Conservation (phyloP, 2,329 filamentous ascomycete species). For the Penicillium sp. region DNA sequence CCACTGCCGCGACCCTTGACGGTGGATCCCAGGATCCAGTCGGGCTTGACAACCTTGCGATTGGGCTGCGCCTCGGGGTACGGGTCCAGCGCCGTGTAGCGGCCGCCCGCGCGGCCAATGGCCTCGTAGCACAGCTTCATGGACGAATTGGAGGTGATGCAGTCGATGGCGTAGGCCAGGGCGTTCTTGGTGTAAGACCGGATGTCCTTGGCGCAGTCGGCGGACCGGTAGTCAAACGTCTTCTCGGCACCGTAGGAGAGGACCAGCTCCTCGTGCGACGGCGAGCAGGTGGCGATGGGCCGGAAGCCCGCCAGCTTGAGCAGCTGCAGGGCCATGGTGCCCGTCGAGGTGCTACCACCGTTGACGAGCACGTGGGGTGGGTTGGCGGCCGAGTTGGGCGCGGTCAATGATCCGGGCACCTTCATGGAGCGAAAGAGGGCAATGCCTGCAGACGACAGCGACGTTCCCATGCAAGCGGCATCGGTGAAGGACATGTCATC, state of each 20-base stretch:
- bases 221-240: slow-evolving; percentile 15
- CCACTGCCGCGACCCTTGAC: not conserved
- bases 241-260: slow-evolving; percentile 9
- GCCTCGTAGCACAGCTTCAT: slow-evolving; percentile 10
- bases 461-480: not conserved
- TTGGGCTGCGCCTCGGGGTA: slow-evolving; percentile 1
- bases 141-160: not conserved
- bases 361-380: not conserved
- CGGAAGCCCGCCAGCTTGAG: slow-evolving; percentile 9
- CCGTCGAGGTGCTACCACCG: not conserved
- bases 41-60: not conserved
- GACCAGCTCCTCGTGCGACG: slow-evolving; percentile 9
- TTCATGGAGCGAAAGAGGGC: not conserved
- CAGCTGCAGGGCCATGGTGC: not conserved
- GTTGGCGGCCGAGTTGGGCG: not conserved
- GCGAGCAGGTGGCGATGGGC: slow-evolving; percentile 18
- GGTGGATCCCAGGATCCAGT: not conserved
- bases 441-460: not conserved
- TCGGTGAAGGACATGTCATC: not conserved
- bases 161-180: slow-evolving; percentile 12
- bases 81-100: slow-evolving; percentile 10
- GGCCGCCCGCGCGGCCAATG: slow-evolving; percentile 10
- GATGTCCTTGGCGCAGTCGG: slow-evolving; percentile 10
- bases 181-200: slow-evolving; percentile 5
- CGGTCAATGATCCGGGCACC: not conserved